phyloP scores from a whole-genome alignment of 768 basidiomycete genomes.

The Sporobolomyces phaffii region DNA sequence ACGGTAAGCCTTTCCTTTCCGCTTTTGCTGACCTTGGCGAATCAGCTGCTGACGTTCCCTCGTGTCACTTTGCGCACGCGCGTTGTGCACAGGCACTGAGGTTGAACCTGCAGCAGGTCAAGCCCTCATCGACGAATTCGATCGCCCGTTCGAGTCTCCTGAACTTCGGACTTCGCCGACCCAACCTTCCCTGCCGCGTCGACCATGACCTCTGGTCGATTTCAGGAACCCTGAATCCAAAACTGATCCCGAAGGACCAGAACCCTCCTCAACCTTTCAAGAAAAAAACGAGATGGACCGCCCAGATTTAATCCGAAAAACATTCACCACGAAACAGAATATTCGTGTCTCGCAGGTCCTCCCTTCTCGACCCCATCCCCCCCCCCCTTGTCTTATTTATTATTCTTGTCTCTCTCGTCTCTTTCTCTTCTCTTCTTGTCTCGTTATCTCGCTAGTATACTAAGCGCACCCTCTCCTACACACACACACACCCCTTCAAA shows the following conservation, averaged over 20 bases:
- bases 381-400: neutral
- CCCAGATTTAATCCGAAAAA: too few relatives aligned
- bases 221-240: too few relatives aligned
- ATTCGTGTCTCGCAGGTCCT: constrained; percentile 2
- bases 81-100: constrained; percentile 70
- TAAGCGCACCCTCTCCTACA: neutral
- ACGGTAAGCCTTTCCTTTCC: constrained; percentile 32
- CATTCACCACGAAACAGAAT: constrained; percentile 6
- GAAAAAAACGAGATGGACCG: too few relatives aligned
- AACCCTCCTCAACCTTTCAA: too few relatives aligned
- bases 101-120: constrained; percentile 72
- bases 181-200: neutral
- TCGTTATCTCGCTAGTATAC: neutral
- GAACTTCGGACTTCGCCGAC: neutral
- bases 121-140: constrained; percentile 61
- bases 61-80: too few relatives aligned
- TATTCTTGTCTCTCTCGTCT: neutral
- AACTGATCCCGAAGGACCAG: too few relatives aligned
- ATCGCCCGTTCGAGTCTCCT: neutral
- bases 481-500: too few relatives aligned
- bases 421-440: neutral
- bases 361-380: neutral
- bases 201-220: neutral
- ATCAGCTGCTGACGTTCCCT: constrained; percentile 73
- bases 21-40: constrained; percentile 49